A percentile compares a stretch with the other conserved stretches of the same genome.
These are phyloP conservation scores for Trametes gibbosa DNA, from an alignment of 768 basidiomycete genomes.

Conservation along the genomic window DNA sequence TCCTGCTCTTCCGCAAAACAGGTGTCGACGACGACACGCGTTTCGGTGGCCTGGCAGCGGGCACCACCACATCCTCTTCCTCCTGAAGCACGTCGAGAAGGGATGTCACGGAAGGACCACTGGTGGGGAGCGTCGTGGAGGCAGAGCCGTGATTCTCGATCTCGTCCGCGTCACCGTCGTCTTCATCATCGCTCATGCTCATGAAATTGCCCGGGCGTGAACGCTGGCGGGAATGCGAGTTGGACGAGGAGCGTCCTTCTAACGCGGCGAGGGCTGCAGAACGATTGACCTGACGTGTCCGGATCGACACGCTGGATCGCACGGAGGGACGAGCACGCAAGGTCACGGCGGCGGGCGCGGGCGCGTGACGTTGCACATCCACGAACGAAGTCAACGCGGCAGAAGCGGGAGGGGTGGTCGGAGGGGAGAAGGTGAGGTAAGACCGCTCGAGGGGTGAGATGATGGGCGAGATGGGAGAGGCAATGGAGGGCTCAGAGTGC, in stretches of 20 bases:
- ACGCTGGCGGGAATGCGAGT: neutral
- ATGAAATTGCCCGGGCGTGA: constrained; percentile 52
- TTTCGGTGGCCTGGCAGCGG: neutral
- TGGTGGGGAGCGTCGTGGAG: constrained; percentile 3
- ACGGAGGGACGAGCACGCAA: constrained; percentile 18
- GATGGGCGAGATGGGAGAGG: constrained; percentile 21
- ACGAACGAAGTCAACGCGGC: constrained; percentile 4
- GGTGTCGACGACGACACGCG: constrained; percentile 11
- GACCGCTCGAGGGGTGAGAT: constrained; percentile 22
- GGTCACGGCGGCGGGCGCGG: constrained; percentile 12
- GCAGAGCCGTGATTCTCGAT: constrained; percentile 32
- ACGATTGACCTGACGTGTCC: constrained; percentile 45
- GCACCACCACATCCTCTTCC: constrained; percentile 29
- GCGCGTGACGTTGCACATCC: neutral
- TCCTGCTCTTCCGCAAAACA: constrained; percentile 24
- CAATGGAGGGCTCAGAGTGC: constrained; percentile 25
- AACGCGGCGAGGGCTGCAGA: constrained; percentile 62
- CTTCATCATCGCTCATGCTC: constrained; percentile 67
- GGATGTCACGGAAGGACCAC: neutral
- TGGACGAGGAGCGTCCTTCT: constrained; percentile 45
- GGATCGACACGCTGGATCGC: constrained; percentile 44
- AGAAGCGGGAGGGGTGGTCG: constrained; percentile 15
- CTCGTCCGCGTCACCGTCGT: constrained; percentile 35
- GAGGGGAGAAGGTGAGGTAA: constrained; percentile 23
- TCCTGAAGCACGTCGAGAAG: constrained; percentile 29